These are phyloP conservation scores for Austroboletus novae-zelandiae DNA, from an alignment of 1,284 basidiomycete genomes.

Conservation along the genomic window DNA sequence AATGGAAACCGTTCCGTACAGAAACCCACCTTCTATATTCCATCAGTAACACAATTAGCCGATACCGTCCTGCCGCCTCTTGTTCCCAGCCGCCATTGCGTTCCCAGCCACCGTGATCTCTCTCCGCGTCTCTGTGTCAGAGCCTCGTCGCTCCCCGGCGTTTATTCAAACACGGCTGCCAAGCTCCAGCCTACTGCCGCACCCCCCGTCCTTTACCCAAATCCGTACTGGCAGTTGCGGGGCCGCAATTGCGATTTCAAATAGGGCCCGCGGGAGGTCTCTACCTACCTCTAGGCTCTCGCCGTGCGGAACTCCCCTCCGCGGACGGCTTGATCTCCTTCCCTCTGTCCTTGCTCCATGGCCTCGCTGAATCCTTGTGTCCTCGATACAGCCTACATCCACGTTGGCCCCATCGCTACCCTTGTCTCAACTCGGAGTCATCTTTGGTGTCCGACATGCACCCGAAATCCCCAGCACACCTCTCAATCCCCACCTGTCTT, in stretches of 20 bases:
- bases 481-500: not conserved
- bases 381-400: not conserved
- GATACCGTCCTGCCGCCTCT: slow-evolving; percentile 10
- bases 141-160: slow-evolving; percentile 3
- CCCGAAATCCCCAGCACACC: not conserved
- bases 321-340: slow-evolving; percentile 26
- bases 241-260: slow-evolving; percentile 19
- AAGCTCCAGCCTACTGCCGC: slow-evolving; percentile 27
- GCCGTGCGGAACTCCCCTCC: slow-evolving; percentile 19
- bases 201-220: slow-evolving; percentile 16
- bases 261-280: slow-evolving; percentile 4
- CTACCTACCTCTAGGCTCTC: not conserved
- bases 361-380: not conserved
- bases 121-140: slow-evolving; percentile 3
- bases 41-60: slow-evolving; percentile 18
- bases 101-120: not conserved
- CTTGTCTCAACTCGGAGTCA: not conserved
- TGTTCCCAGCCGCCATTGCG: slow-evolving; percentile 1
- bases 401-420: slow-evolving; percentile 6
- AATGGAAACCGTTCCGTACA: slow-evolving; percentile 26
- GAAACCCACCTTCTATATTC: slow-evolving; percentile 16
- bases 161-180: slow-evolving; percentile 20
- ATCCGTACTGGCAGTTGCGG: slow-evolving; percentile 20
- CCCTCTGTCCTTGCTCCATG: slow-evolving; percentile 8
- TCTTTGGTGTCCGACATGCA: slow-evolving; percentile 1